A percentile compares a stretch with the other conserved stretches of the same genome.
Conservation (phyloP, 2,329 filamentous ascomycete genomes). For the Colletotrichum sp. region DNA sequence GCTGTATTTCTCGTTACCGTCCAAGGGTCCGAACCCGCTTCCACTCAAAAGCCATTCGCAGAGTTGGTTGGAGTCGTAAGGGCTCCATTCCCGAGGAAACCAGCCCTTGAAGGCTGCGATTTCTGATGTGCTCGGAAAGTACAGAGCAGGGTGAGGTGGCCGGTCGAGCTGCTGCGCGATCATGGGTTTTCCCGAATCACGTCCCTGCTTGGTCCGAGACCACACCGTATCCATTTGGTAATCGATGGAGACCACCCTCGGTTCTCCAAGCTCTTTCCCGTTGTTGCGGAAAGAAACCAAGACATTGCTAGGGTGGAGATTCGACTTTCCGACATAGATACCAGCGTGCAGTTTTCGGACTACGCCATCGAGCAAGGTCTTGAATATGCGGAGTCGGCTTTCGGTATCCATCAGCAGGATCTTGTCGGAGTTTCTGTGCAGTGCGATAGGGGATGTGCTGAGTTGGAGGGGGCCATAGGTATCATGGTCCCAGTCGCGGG, state of each 20-base stretch:
- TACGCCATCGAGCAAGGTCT: neutral
- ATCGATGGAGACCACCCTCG: neutral
- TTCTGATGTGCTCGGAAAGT: neutral
- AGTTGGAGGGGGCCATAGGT: neutral
- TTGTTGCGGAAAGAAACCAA: neutral
- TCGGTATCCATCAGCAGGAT: neutral
- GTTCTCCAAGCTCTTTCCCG: neutral
- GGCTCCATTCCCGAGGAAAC: neutral
- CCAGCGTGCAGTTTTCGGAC: neutral
- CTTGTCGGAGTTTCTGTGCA: neutral
- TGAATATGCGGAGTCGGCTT: neutral
- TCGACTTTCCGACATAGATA: neutral
- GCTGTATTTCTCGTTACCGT: neutral
- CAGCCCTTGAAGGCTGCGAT: neutral
- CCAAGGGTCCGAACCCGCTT: neutral
- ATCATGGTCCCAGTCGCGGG: neutral
- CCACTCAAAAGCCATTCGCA: neutral
- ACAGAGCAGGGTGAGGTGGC: neutral
- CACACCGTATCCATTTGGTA: neutral
- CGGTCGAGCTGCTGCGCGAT: neutral
- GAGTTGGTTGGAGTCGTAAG: accelerated
- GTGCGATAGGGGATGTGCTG: neutral
- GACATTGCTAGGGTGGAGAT: too few relatives aligned
- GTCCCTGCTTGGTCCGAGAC: neutral
- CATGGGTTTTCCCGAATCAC: neutral